Conservation (phyloP, 2,329 filamentous ascomycete genomes). For the Exophiala calicioides region DNA sequence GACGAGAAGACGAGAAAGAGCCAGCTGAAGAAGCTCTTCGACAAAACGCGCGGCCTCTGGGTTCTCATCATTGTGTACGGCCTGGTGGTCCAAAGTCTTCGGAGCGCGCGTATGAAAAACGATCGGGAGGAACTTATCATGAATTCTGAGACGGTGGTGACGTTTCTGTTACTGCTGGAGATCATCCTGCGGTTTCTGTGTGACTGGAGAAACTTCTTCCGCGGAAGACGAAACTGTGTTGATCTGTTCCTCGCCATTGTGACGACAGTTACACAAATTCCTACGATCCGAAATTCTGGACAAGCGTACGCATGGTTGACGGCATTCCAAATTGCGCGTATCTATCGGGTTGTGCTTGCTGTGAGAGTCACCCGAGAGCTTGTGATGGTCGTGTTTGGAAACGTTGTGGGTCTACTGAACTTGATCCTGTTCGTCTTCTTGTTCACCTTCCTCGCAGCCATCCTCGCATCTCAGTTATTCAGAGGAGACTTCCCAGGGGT, state of each 20-base stretch:
- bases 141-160: constrained; percentile 72
- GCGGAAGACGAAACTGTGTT: constrained; percentile 71
- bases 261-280: constrained; percentile 82
- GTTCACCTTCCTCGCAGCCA: constrained; percentile 88
- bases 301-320: constrained; percentile 83
- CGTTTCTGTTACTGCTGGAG: constrained; percentile 75
- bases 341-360: constrained; percentile 87
- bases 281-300: constrained; percentile 71
- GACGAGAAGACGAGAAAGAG: constrained; percentile 34
- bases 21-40: constrained; percentile 68
- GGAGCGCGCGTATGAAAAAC: constrained; percentile 73
- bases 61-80: constrained; percentile 76
- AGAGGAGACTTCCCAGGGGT: constrained; percentile 74
- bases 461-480: constrained; percentile 91
- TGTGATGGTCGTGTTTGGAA: constrained; percentile 83
- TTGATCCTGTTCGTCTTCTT: constrained; percentile 95
- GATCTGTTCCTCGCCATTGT: constrained; percentile 78
- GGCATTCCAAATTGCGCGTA: constrained; percentile 87
- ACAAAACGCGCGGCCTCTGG: constrained; percentile 76
- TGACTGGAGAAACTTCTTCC: constrained; percentile 80
- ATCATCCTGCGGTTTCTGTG: constrained; percentile 75
- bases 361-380: constrained; percentile 84
- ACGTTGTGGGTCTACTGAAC: constrained; percentile 88
- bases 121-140: constrained; percentile 66
- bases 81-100: constrained; percentile 74